Base-by-base conservation (phyloP, 495 filamentous ascomycete species). In the Penicillium bovifimosum region DNA sequence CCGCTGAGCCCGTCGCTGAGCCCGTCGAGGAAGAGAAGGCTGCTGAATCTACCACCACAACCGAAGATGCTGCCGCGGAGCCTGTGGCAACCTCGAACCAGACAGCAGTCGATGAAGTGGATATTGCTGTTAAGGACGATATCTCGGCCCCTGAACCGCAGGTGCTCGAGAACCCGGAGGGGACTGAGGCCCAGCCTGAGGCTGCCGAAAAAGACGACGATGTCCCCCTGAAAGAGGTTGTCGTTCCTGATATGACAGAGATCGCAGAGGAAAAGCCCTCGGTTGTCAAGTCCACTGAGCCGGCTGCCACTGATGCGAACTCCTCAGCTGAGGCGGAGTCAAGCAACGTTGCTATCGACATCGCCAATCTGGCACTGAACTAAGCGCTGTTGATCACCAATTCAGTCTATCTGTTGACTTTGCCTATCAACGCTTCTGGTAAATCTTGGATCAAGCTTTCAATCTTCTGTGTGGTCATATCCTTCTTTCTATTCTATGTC, bases 291-390 rank as follows among this genome's bases (percentile, higher is more conserved):
- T 13, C 18, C 9, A 28, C 49, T 20, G 54, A 56, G 14, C 40
- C 55, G 16, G 31, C 54, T 38, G 18, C 40, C n/a, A 33, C 54
- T 42, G 56, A 32, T 18, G 45, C 36, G 13, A 46, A 54, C 8
- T 31, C 52, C 9, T 39, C 42, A n/a, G 5, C 52, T 18, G 52
- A 55, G 52, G 26, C 36, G 14, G 56, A 65, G 45, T 42, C 59
- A 9, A 47, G 57, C 36, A 60, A 61, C 13, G 56, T 60, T 34
- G 65, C 66, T 31, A 54, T 70, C 52, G 68, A 71, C 44, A 62
- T 68, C 45, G 60, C 51, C 40, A 65, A 52, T 24, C 54, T 66
- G 44, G 48, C 66, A 16, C 52, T 70, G 45, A 61, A 60, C 50
- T 69, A 60, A 42, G 24, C 33, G 6, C 20, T 29, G 13, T 29